Evolutionary conservation across 805 yeast genomes (phyloP).

Genomic region (Candida awuae): DNA sequence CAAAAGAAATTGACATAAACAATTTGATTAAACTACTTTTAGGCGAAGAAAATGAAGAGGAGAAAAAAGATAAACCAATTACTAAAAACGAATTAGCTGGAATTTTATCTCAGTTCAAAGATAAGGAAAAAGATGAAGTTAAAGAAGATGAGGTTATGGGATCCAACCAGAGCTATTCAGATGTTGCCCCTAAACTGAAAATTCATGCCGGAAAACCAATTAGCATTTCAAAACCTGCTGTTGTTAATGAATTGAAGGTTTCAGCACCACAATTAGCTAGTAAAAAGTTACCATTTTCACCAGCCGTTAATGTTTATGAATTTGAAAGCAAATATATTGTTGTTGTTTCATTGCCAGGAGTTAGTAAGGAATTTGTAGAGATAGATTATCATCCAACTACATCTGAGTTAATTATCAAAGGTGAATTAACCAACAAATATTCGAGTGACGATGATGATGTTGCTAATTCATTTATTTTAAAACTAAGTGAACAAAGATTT

Average conservation of each 20-base stretch:
- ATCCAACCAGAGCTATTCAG: not conserved
- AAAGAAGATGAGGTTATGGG: not conserved
- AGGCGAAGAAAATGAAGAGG: slow-evolving; percentile 2
- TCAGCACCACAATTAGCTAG: slow-evolving; percentile 9
- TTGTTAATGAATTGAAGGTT: slow-evolving; percentile 5
- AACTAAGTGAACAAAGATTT: slow-evolving; percentile 45
- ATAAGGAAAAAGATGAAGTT: not conserved
- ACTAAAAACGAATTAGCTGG: slow-evolving; percentile 10
- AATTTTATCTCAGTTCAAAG: slow-evolving; percentile 5
- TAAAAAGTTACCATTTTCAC: slow-evolving; percentile 43
- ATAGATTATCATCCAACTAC: slow-evolving; percentile 54
- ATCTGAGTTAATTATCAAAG: slow-evolving; percentile 45
- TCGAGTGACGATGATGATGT: slow-evolving; percentile 29
- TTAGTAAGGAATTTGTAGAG: slow-evolving; percentile 42
- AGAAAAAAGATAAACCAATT: slow-evolving; percentile 1
- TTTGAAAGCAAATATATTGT: slow-evolving; percentile 37
- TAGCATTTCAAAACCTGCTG: slow-evolving; percentile 4
- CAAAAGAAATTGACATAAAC: slow-evolving; percentile 8
- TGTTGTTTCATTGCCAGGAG: slow-evolving; percentile 52
- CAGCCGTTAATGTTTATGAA: slow-evolving; percentile 53
- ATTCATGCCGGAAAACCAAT: slow-evolving; percentile 13
- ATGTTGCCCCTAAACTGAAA: slow-evolving; percentile 14
- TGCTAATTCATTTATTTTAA: slow-evolving; percentile 29
- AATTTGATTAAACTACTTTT: slow-evolving; percentile 7
- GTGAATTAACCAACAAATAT: slow-evolving; percentile 35